Percentiles rank a stretch among this genome's conserved stretches.
phyloP scores from a whole-genome alignment of 345 rosid species.

The Rhizophora apiculata region DNA sequence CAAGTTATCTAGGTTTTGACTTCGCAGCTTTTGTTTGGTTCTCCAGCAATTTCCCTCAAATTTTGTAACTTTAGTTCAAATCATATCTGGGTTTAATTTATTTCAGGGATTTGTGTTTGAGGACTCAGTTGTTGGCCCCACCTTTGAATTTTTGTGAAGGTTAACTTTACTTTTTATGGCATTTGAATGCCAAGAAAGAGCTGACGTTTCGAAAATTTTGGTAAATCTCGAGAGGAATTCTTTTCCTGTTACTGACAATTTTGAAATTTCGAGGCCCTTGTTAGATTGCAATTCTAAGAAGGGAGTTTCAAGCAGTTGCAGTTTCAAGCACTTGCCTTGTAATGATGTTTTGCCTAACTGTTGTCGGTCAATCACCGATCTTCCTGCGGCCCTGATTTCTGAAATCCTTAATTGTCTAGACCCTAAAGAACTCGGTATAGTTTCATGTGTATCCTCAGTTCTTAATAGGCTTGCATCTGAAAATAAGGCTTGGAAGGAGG shows the following conservation, averaged over 20 bases:
- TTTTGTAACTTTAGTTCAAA: conserved; percentile 5
- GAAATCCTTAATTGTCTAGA: conserved; percentile 74
- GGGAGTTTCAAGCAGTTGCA: conserved; percentile 20
- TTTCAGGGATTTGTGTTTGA: not conserved
- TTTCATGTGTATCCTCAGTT: conserved; percentile 73
- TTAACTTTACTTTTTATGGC: conserved; percentile 54
- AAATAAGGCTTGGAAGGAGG: conserved; percentile 84
- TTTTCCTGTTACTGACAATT: conserved; percentile 16
- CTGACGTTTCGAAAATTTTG: conserved; percentile 29
- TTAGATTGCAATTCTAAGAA: conserved; percentile 28
- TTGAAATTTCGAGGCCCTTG: conserved; percentile 25
- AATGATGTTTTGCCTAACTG: conserved; percentile 31
- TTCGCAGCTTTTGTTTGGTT: not conserved
- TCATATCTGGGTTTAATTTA: conserved; percentile 9
- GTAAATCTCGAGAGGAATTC: conserved; percentile 24
- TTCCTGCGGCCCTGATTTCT: conserved; percentile 74
- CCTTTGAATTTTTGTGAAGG: conserved; percentile 3
- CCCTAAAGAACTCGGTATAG: conserved; percentile 81
- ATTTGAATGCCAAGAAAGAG: conserved; percentile 68
- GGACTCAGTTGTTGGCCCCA: not conserved
- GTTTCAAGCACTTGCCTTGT: conserved; percentile 34
- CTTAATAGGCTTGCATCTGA: conserved; percentile 70
- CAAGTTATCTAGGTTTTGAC: not conserved
- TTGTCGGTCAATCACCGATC: conserved; percentile 56
- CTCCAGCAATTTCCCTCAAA: not conserved